Conservation (phyloP, 352 stramenopile species). For the Phytopythium sindhum region DNA sequence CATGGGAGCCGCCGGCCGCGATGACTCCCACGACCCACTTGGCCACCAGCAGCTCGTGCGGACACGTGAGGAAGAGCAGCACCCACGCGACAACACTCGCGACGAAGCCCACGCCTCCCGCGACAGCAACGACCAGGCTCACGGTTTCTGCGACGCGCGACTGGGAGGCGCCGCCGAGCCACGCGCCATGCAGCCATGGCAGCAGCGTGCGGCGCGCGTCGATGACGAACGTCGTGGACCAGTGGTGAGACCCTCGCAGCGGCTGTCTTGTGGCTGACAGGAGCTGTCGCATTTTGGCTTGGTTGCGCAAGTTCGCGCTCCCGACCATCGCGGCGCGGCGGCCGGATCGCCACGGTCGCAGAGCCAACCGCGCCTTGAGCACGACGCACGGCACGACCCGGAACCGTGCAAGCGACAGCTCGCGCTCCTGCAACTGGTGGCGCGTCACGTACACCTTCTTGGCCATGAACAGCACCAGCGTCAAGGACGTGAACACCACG, state of each 20-base stretch:
- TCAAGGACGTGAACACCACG: slow-evolving; percentile 22
- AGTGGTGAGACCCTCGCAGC: neutral
- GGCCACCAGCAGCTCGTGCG: neutral
- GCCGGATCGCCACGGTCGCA: slow-evolving; percentile 4
- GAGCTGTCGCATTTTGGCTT: slow-evolving; percentile 8
- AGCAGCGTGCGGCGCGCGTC: neutral
- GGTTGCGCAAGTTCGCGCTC: neutral
- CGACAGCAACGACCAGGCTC: neutral
- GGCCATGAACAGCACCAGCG: slow-evolving; percentile 24
- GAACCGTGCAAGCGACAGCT: slow-evolving; percentile 3
- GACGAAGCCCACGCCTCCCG: neutral
- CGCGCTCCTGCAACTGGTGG: slow-evolving; percentile 5
- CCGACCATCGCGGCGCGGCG: neutral
- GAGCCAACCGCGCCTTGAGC: slow-evolving; percentile 13
- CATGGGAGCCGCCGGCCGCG: slow-evolving; percentile 4
- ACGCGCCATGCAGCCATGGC: neutral
- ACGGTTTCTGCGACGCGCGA: slow-evolving; percentile 11
- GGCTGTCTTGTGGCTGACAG: slow-evolving; percentile 1
- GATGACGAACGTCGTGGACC: slow-evolving; percentile 5
- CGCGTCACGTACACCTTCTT: slow-evolving; percentile 19
- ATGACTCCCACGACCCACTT: neutral
- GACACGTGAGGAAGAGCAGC: neutral
- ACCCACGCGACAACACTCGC: slow-evolving; percentile 1
- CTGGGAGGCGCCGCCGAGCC: neutral
- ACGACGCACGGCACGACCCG: slow-evolving; percentile 21